These are phyloP conservation scores for Priceomyces castillae DNA, from an alignment of 805 yeast genomes.

Conservation along the genomic window DNA sequence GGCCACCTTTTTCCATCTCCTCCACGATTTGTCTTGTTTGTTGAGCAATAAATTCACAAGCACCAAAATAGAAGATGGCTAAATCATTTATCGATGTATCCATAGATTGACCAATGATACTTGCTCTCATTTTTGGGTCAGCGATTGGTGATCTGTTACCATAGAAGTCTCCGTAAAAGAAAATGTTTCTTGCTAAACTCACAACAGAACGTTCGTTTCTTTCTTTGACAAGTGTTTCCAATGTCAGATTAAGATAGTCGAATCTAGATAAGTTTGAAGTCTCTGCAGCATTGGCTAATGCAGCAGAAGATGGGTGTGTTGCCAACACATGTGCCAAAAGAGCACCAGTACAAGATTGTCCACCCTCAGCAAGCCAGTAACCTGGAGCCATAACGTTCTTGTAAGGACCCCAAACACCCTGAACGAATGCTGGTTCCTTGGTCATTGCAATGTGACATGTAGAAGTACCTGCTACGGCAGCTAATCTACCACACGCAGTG, in stretches of 20 bases:
- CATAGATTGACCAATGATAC: slow-evolving; percentile 90
- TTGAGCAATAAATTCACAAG: slow-evolving; percentile 96
- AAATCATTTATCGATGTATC: slow-evolving; percentile 80
- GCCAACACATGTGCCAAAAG: slow-evolving; percentile 82
- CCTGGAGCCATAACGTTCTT: slow-evolving; percentile 88
- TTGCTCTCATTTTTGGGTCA: slow-evolving; percentile 88
- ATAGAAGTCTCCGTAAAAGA: slow-evolving; percentile 93
- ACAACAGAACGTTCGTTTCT: slow-evolving; percentile 68
- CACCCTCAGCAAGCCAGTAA: slow-evolving; percentile 97
- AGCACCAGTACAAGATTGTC: slow-evolving; percentile 98
- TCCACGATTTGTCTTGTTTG: slow-evolving; percentile 95
- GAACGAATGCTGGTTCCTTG: slow-evolving; percentile 79
- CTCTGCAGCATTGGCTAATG: slow-evolving; percentile 64
- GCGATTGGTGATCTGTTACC: slow-evolving; percentile 99
- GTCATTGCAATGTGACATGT: slow-evolving; percentile 94
- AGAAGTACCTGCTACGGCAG: slow-evolving; percentile 98
- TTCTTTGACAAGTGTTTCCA: slow-evolving; percentile 62
- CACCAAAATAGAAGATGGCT: slow-evolving; percentile 84
- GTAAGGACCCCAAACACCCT: slow-evolving; percentile 99
- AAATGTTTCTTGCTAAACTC: slow-evolving; percentile 76
- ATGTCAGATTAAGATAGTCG: slow-evolving; percentile 73
- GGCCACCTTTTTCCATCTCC: slow-evolving; percentile 79
- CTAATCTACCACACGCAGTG: slow-evolving; percentile 77
- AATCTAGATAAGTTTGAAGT: slow-evolving; percentile 71
- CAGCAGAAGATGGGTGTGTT: slow-evolving; percentile 84